Evolutionary conservation across 1,139 yeast species (phyloP).

Genomic region (Wickerhamomyces sp.): DNA sequence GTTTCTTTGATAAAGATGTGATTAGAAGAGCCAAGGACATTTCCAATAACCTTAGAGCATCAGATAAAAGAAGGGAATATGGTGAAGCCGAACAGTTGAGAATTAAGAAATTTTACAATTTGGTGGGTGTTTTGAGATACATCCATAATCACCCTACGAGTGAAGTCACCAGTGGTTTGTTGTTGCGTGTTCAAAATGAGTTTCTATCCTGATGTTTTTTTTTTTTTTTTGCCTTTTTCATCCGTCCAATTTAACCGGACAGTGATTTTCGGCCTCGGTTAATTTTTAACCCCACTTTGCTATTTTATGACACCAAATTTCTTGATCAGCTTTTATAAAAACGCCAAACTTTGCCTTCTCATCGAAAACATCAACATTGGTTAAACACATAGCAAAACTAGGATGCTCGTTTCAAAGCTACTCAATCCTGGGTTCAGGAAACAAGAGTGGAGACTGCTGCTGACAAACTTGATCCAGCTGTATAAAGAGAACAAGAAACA

Average conservation of each 20-base stretch:
- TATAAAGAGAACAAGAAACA: conserved; percentile 20
- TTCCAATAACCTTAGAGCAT: conserved; percentile 17
- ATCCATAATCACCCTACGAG: conserved; percentile 3
- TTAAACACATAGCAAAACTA: too few relatives aligned
- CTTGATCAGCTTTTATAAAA: background rate
- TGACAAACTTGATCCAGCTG: conserved; percentile 19
- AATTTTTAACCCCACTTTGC: background rate
- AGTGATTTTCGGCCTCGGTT: background rate
- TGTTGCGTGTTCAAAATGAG: conserved; percentile 21
- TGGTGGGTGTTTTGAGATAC: conserved; percentile 19
- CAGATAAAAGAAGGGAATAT: conserved; percentile 1
- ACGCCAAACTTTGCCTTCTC: background rate
- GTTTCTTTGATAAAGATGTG: conserved; percentile 23
- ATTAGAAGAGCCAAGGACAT: conserved; percentile 26
- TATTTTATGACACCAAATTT: background rate
- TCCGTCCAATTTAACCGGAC: background rate
- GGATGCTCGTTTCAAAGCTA: conserved; percentile 15
- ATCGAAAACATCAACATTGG: background rate
- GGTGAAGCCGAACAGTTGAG: conserved; percentile 8
- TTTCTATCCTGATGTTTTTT: conserved; percentile 8
- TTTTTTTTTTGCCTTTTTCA: background rate
- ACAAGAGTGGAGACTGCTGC: conserved; percentile 17
- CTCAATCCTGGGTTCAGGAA: conserved; percentile 12
- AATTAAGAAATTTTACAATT: conserved; percentile 10
- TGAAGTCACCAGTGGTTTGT: conserved; percentile 7